Base-by-base conservation (phyloP, 768 basidiomycete genomes). In the Suillus luteus region DNA sequence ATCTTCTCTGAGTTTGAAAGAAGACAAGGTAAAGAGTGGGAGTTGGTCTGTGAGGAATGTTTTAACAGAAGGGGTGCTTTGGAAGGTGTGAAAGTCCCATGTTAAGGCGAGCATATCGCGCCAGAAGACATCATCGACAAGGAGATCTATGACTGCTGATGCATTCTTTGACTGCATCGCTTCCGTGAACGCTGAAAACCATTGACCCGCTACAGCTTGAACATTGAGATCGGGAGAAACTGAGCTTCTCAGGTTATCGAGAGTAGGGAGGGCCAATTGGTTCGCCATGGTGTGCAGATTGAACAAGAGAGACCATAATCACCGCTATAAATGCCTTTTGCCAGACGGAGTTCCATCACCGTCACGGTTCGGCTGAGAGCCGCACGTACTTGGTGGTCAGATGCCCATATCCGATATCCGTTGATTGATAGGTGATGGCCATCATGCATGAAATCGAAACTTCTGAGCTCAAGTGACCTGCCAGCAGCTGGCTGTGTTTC, bases 71-170 rank as follows among this genome's bases (percentile, higher is more conserved):
- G 68, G 24, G 43, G 67, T 72, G 14, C 83, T 79, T 65, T 82
- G 78, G 68, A 89, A 83, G 9, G 86, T 84, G 44, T 86, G 82
- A 55, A 87, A 82, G 63, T 86, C 80, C 86, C 86, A 88, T 19
- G 87, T 88, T 61, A 89, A 77, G 0, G 84, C 80, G n/a, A 87
- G 80, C 59, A 83, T 76, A 66, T 89, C 87, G 14, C 86, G 75
- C 88, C 87, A 89, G 63, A 82, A 83, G 5, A 77, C 78, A 52
- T 70, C 72, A 24, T 74, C 72, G 37, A 79, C 60, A 52, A 77
- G 69, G 24, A 78, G 60, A 15, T 68, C 68, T n/a, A 78, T 63
- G 43, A 85, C 69, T 15, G 73, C 72, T 27, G 75, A 69, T 19
- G 76, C 73, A 48, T 81, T 72, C 61, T 74, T 73, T 22, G 72